Evolutionary conservation across 306 rosid species (phyloP).

Genomic region (Cicer arietinum): DNA sequence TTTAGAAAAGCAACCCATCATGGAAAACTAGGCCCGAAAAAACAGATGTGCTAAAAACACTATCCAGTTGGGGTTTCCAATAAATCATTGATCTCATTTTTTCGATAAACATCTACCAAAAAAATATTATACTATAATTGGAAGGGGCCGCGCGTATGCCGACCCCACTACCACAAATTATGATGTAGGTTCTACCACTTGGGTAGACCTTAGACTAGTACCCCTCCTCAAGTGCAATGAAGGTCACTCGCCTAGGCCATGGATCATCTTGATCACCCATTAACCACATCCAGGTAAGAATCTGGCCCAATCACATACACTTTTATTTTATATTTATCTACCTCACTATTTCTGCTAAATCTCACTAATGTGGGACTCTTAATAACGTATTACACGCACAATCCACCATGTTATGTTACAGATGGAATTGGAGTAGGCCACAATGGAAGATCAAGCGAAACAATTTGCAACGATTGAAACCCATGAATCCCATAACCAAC

Average conservation of each 20-base stretch:
- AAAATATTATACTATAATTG: too few species aligned
- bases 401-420: background rate
- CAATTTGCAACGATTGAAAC: conserved; percentile 9
- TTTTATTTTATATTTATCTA: background rate
- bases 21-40: too few species aligned
- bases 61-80: too few species aligned
- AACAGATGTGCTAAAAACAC: too few species aligned
- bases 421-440: conserved; percentile 41
- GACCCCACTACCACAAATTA: background rate
- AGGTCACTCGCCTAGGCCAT: conserved; percentile 54
- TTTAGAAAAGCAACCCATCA: too few species aligned
- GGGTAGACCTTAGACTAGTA: too few species aligned
- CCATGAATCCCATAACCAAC: conserved; percentile 39
- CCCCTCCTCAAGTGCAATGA: conserved; percentile 60
- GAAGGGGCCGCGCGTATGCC: too few species aligned
- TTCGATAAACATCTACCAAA: too few species aligned
- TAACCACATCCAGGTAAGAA: conserved; percentile 55
- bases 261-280: conserved; percentile 52
- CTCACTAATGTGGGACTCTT: background rate
- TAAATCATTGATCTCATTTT: too few species aligned
- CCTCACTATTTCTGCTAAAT: background rate
- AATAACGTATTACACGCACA: too few species aligned
- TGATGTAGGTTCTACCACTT: too few species aligned
- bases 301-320: background rate
- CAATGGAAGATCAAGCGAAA: conserved; percentile 24